phyloP scores from a whole-genome alignment of 805 yeast species.

The Danielia reshetovae region DNA sequence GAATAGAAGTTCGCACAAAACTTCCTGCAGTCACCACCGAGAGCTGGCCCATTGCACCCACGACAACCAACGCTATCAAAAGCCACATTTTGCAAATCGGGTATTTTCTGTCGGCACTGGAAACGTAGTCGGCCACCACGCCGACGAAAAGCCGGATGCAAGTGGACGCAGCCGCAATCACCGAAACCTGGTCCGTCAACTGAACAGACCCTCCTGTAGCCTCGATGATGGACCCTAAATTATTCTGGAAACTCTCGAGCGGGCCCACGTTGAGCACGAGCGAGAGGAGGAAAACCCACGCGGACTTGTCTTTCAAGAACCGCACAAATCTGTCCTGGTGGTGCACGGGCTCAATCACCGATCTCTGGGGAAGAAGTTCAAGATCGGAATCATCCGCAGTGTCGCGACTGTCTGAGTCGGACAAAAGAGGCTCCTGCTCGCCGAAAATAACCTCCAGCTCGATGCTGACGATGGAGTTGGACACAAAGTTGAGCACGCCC shows the following conservation, averaged over 20 bases:
- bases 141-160: conserved; percentile 65
- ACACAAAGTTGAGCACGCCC: conserved; percentile 58
- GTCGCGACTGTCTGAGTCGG: conserved; percentile 6
- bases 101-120: conserved; percentile 21
- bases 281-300: conserved; percentile 61
- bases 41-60: conserved; percentile 33
- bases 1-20: conserved; percentile 32
- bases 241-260: conserved; percentile 77
- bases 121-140: conserved; percentile 58
- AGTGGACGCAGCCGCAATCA: conserved; percentile 68
- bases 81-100: conserved; percentile 35
- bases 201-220: conserved; percentile 25
- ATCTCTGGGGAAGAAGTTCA: conserved; percentile 21
- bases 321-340: conserved; percentile 31
- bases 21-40: conserved; percentile 7
- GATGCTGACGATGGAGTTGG: conserved; percentile 62
- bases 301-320: conserved; percentile 51
- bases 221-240: conserved; percentile 70
- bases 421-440: conserved; percentile 16
- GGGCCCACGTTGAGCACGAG: conserved; percentile 76
- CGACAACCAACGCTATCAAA: conserved; percentile 19
- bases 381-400: conserved; percentile 12
- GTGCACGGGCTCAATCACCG: conserved; percentile 34
- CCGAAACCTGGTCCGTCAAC: conserved; percentile 49
- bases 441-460: conserved; percentile 46